Percentiles rank a stretch among this genome's conserved stretches.
These are phyloP conservation scores for Metroxylon sagu DNA, from an alignment of 176 grass and related monocot genomes.

Conservation along the genomic window DNA sequence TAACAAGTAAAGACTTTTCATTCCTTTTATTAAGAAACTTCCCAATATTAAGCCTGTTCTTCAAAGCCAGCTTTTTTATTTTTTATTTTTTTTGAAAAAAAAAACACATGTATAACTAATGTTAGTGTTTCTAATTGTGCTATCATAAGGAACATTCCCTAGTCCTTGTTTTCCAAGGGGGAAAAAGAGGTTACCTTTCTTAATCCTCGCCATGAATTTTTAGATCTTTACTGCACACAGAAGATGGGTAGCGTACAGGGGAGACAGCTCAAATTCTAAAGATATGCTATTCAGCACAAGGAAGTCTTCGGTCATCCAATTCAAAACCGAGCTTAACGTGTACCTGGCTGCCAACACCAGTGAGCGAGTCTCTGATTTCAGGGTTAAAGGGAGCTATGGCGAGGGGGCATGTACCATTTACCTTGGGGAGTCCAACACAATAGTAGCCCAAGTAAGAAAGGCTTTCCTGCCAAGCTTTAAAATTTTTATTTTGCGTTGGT, in stretches of 20 bases:
- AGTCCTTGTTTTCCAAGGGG: no score
- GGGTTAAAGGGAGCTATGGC: constrained; percentile 53
- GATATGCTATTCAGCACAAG: constrained; percentile 44
- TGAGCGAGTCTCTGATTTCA: constrained; percentile 44
- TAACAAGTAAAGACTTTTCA: no score
- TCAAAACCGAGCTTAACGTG: constrained; percentile 32
- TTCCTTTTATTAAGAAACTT: no score
- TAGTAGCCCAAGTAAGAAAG: constrained; percentile 19
- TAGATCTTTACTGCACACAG: constrained; percentile 29
- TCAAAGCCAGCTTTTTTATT: no score
- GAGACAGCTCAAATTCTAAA: constrained; percentile 36
- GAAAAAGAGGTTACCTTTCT: no score
- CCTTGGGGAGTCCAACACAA: constrained; percentile 37
- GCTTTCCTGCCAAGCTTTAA: background rate
- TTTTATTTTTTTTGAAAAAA: no score
- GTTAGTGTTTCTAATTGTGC: no score
- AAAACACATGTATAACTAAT: no score
- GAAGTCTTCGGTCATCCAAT: constrained; percentile 46
- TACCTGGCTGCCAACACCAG: constrained; percentile 51
- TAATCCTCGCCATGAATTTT: no score
- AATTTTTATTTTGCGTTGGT: background rate
- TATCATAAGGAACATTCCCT: no score
- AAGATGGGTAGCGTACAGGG: constrained; percentile 47
- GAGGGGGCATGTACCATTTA: constrained; percentile 37
- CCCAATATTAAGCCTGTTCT: no score